Conservation (phyloP, 257 asterid species). For the Echites panduratus region DNA sequence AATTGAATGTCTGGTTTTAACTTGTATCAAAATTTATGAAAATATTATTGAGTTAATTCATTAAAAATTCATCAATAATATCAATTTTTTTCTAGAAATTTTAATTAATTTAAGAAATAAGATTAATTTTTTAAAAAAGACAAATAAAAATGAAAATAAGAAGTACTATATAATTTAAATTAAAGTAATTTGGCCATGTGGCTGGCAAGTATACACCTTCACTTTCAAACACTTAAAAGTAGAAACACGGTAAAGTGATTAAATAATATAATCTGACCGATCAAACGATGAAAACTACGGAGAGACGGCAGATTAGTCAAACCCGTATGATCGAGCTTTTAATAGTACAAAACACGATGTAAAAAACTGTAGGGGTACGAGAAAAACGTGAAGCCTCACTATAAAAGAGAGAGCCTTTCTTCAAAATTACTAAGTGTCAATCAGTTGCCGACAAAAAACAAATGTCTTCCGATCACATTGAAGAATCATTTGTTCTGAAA, state of each 20-base stretch:
- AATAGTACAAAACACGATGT: not conserved
- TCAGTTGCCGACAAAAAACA: not conserved
- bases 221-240: not conserved
- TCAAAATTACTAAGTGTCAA: not conserved
- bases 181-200: no score
- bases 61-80: no score
- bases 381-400: not conserved
- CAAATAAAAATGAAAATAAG: no score
- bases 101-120: no score
- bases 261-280: not conserved
- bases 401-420: not conserved
- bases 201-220: no score
- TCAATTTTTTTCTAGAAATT: no score
- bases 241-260: not conserved
- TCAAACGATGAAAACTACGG: not conserved
- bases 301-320: not conserved
- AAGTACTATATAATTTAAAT: no score
- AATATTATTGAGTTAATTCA: no score
- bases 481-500: not conserved
- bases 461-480: slow-evolving; percentile 15
- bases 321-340: not conserved
- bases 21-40: no score
- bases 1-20: no score
- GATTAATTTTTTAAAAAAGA: no score
- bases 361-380: not conserved